Base-by-base conservation (phyloP, 176 grass and related monocot genomes). In the Poa pratensis region DNA sequence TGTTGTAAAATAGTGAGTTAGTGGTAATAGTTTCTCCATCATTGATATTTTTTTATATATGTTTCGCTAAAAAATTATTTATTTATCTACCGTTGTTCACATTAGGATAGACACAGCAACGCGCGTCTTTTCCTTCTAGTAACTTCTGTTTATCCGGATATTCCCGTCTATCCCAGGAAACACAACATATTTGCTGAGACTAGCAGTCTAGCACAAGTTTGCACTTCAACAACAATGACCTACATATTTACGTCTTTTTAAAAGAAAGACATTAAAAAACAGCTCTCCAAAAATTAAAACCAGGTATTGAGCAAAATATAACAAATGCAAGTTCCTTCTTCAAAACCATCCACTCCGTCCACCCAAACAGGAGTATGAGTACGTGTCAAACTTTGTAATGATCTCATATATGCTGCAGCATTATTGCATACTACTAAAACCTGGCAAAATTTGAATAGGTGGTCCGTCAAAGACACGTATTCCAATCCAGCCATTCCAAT, bases 401-500 rank as follows among this genome's bases (percentile, higher is more conserved):
- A 60, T 11, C 32, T 50, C 27, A 24, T 65, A 52, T 84, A 27
- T 24, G 24, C 5, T 2, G 28, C 22, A 50, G 28, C 71, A 62
- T 84, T 84, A 84, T 76, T 75, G 71, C 71, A 64, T 65, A 34
- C 43, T 34, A 76, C 71, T 63, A 50, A 76, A 64, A 76, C 17
- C 74, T 51, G 43, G 55, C 15, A 84, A 76, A 84, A 76, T 34
- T 76, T 76, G 12, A 63, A 65, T 76, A 39, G 46, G 46, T 16
- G 6, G 81, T 17, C 22, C 34, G 35, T 0, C 3, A n/a, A 22
- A 18, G 18, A 23, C 60, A 77, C 4, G 30, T 52, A 67, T 64
- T 75, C 43, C 80, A 42, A 9, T 26, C 57, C 73, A 55, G 50
- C 30, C 60, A 37, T 52, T 53, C 22, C 16, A 77, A 77, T 42